These are phyloP conservation scores for Wickerhamiella lipophila DNA, from an alignment of 805 yeast species.

Conservation along the genomic window DNA sequence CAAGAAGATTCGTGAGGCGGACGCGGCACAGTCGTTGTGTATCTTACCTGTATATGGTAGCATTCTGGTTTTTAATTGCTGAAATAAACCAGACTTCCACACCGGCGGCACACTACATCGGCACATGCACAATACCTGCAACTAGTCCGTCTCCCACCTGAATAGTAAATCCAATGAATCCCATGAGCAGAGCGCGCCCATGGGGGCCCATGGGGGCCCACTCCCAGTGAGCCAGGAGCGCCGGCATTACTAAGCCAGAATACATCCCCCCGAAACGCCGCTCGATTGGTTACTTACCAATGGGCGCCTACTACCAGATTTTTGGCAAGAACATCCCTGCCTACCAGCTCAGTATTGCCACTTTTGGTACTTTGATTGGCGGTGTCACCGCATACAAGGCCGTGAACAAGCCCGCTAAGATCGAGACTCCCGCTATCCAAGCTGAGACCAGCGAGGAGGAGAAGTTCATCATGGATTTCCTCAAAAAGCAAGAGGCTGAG, in stretches of 20 bases:
- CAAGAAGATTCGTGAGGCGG: background rate
- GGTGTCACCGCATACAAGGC: slow-evolving; percentile 57
- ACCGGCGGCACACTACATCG: too few species aligned
- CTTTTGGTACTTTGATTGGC: slow-evolving; percentile 56
- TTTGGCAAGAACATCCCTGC: slow-evolving; percentile 77
- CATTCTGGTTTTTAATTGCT: too few species aligned
- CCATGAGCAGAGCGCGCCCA: too few species aligned
- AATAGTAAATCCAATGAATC: too few species aligned
- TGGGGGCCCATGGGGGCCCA: too few species aligned
- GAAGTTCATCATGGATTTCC: slow-evolving; percentile 62
- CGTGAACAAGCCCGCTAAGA: slow-evolving; percentile 44
- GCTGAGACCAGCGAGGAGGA: slow-evolving; percentile 83
- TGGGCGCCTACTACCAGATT: slow-evolving; percentile 78
- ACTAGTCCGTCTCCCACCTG: too few species aligned
- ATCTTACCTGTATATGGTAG: too few species aligned
- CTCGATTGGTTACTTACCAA: slow-evolving; percentile 26
- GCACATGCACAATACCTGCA: too few species aligned
- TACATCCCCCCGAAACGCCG: background rate
- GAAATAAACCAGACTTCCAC: too few species aligned
- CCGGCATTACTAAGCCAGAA: background rate
- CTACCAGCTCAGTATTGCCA: slow-evolving; percentile 75
- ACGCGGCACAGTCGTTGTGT: too few species aligned
- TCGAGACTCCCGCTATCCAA: slow-evolving; percentile 53
- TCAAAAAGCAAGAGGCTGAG: slow-evolving; percentile 36
- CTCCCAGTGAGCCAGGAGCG: too few species aligned